Evolutionary conservation across 805 yeast genomes (phyloP).

Genomic region (Teunomyces pallodes): DNA sequence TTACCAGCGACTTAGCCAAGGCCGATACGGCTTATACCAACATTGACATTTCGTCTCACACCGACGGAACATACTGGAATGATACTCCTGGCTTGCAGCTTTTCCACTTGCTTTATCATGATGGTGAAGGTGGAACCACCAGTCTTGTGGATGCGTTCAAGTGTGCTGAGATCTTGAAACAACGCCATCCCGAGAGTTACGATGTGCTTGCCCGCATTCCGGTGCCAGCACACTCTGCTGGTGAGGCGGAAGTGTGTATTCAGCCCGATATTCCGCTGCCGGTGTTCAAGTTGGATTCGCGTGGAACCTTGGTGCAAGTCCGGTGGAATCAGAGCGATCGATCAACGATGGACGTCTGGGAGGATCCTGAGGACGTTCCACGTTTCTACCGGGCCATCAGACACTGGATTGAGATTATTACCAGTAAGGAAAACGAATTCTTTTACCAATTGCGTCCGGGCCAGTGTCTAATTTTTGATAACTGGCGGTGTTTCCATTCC

Average conservation of each 20-base stretch:
- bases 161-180: slow-evolving; percentile 51
- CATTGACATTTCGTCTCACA: slow-evolving; percentile 60
- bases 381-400: slow-evolving; percentile 56
- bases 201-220: slow-evolving; percentile 47
- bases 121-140: slow-evolving; percentile 66
- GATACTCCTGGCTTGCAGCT: slow-evolving; percentile 71
- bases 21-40: slow-evolving; percentile 73
- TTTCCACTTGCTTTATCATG: slow-evolving; percentile 63
- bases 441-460: slow-evolving; percentile 61
- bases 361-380: slow-evolving; percentile 48
- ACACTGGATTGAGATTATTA: slow-evolving; percentile 54
- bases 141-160: slow-evolving; percentile 66
- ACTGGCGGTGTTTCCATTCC: slow-evolving; percentile 71
- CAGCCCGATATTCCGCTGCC: slow-evolving; percentile 58
- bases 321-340: slow-evolving; percentile 74
- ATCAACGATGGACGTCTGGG: slow-evolving; percentile 53
- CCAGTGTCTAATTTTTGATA: slow-evolving; percentile 64
- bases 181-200: slow-evolving; percentile 49
- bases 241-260: slow-evolving; percentile 61
- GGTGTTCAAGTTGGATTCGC: slow-evolving; percentile 50
- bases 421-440: slow-evolving; percentile 48
- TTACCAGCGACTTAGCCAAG: slow-evolving; percentile 64
- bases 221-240: slow-evolving; percentile 73
- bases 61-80: slow-evolving; percentile 75
- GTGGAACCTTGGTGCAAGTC: slow-evolving; percentile 56